Conservation (phyloP, 2,329 filamentous ascomycete species). For the Alternaria arbusti region DNA sequence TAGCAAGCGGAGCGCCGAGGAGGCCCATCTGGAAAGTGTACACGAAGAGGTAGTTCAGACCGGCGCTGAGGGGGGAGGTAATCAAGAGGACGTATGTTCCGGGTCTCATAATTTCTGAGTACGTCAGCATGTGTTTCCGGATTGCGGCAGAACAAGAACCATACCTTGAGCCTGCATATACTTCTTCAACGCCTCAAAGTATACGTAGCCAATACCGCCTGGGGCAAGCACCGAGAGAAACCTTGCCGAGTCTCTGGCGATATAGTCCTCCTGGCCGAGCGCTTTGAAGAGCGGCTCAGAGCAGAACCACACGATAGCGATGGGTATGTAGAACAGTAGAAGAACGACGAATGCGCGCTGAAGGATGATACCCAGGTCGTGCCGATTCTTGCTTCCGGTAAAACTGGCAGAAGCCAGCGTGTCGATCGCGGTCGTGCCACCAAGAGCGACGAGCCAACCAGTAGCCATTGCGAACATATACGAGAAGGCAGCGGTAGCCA, state of each 20-base stretch:
- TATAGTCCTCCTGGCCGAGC: conserved; percentile 78
- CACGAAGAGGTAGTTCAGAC: conserved; percentile 71
- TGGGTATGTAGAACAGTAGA: conserved; percentile 72
- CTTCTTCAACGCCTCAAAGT: conserved; percentile 78
- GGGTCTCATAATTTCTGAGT: conserved; percentile 65
- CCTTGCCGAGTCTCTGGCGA: conserved; percentile 73
- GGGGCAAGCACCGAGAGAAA: conserved; percentile 79
- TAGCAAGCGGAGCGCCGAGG: conserved; percentile 80
- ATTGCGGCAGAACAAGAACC: background rate
- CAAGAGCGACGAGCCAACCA: conserved; percentile 84
- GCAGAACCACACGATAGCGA: conserved; percentile 75
- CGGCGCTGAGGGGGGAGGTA: conserved; percentile 65
- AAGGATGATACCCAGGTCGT: conserved; percentile 78
- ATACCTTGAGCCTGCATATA: conserved; percentile 64
- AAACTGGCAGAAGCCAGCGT: conserved; percentile 84
- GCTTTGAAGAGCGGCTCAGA: conserved; percentile 76
- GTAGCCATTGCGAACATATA: conserved; percentile 96
- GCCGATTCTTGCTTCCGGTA: conserved; percentile 79
- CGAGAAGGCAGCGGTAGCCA: conserved; percentile 83
- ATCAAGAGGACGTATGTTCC: conserved; percentile 69
- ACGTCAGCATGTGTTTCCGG: conserved; percentile 6
- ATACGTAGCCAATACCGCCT: conserved; percentile 84
- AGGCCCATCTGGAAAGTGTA: conserved; percentile 74
- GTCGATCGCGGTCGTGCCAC: conserved; percentile 84
- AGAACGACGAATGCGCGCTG: conserved; percentile 79